Conservation (phyloP, 2,329 filamentous ascomycete species). For the Magnaporthiopsis incrustans region DNA sequence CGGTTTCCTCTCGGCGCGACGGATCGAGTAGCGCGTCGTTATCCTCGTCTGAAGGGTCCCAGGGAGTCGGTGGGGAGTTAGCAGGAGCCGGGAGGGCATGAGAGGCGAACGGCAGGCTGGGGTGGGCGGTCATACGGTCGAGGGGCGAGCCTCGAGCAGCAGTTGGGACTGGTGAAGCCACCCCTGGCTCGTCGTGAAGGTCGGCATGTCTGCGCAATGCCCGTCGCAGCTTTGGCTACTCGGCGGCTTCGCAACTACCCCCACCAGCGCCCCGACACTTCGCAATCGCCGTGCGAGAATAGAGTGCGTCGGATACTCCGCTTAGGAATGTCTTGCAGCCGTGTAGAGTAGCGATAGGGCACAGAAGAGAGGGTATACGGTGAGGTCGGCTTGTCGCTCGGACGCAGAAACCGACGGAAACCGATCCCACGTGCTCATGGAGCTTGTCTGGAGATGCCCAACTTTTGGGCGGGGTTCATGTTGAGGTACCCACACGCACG, state of each 20-base stretch:
- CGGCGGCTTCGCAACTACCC: not conserved
- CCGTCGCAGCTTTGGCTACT: no score
- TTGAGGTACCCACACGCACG: no score
- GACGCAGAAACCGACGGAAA: not conserved
- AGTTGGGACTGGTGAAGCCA: constrained; percentile 85
- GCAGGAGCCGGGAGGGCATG: not conserved
- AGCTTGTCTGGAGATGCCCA: not conserved
- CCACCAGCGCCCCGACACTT: not conserved
- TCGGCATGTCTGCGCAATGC: constrained; percentile 51
- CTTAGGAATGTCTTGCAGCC: no score
- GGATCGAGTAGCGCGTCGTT: constrained; percentile 84
- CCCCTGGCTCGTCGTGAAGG: constrained; percentile 74
- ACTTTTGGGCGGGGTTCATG: not conserved
- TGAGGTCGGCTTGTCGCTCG: not conserved
- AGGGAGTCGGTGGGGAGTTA: not conserved
- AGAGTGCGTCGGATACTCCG: not conserved
- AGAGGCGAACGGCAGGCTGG: not conserved
- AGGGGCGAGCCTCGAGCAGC: constrained; percentile 78
- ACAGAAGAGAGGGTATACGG: not conserved
- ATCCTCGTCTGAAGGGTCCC: constrained; percentile 61
- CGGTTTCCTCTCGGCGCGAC: constrained; percentile 27
- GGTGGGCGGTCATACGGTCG: constrained; percentile 52
- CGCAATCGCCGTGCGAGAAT: not conserved
- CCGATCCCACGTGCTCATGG: no score
- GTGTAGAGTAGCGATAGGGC: not conserved